Evolutionary conservation across 345 rosid species (phyloP), one percentile per base, ranked within the genome.

Genomic region (Eucalyptus paniculata): DNA sequence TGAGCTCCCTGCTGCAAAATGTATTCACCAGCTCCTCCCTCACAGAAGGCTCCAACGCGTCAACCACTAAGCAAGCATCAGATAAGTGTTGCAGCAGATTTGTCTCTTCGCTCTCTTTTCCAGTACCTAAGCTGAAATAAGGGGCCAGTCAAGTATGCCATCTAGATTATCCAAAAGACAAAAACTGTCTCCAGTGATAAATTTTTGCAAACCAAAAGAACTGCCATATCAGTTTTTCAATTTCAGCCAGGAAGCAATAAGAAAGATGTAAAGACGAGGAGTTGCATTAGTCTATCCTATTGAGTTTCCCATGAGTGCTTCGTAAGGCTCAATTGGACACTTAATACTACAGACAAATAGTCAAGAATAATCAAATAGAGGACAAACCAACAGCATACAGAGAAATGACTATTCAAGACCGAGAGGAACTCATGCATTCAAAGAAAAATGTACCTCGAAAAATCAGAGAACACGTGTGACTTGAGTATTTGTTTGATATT

Each of bases 41-140:
- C 92, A 98, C 99, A 90, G 99, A 98, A 91, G 99, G 97, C 94
- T 98, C 99, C 94, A 98, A 90, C 23, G 99, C 99, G 90, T 98
- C 96, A 93, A 98, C 99, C 87, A 98, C 99, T 91, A 98, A 95
- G 91, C 99, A 98, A 90, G 99, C 96, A 94, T 97, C 97, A 89
- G 99, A 95, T 91, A 98, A 94, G 88, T 97, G 96, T 93, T 96
- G 98, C 91, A 98, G 95, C 91, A 97, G 91, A 92, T 96, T 96
- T 89, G 95, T 89, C 92, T 96, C 99, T 93, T 98, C 99, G 7
- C 95, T 92, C 93, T 98, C 99, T 94, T 96, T 98, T 82, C 99
- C 99, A 58, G 98, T 98, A 91, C 99, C 99, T 95, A 98, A 94
- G 92, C 99, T 98, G 99, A 92, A 89, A 94, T 88, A 47, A 91